Conservation (phyloP, 805 yeast species). For the Candida adriatica region DNA sequence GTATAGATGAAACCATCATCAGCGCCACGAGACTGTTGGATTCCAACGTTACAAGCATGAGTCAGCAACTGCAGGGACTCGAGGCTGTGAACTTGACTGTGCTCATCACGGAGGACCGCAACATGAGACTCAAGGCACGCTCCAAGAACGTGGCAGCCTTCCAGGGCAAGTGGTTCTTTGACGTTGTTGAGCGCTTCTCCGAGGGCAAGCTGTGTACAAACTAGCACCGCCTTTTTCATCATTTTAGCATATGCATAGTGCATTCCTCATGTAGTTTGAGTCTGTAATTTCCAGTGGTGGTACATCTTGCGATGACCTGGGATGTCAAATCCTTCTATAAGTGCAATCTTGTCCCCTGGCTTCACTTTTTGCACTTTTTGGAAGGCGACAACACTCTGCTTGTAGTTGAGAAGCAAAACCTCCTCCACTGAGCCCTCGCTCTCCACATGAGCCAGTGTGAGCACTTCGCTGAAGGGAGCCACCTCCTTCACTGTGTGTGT, state of each 20-base stretch:
- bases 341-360: slow-evolving; percentile 10
- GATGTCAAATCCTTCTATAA: slow-evolving; percentile 6
- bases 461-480: slow-evolving; percentile 11
- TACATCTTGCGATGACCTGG: slow-evolving; percentile 8
- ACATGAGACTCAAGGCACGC: slow-evolving; percentile 62
- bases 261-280: background rate
- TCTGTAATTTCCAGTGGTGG: slow-evolving; percentile 18
- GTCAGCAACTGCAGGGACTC: slow-evolving; percentile 3
- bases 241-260: slow-evolving; percentile 1
- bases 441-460: slow-evolving; percentile 7
- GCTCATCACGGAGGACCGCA: slow-evolving; percentile 66
- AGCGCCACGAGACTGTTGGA: slow-evolving; percentile 13
- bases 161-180: slow-evolving; percentile 56
- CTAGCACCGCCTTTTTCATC: slow-evolving; percentile 14
- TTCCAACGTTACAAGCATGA: slow-evolving; percentile 3
- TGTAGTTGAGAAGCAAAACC: slow-evolving; percentile 14
- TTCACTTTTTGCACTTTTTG: slow-evolving; percentile 9
- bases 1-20: slow-evolving; percentile 53
- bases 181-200: slow-evolving; percentile 37
- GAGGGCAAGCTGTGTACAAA: slow-evolving; percentile 45
- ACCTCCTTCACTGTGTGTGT: slow-evolving; percentile 4
- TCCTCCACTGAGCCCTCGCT: slow-evolving; percentile 1
- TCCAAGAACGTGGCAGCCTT: slow-evolving; percentile 46
- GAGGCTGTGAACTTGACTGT: slow-evolving; percentile 29
- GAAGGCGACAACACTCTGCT: slow-evolving; percentile 7